Evolutionary conservation across 2,329 filamentous ascomycete species (phyloP).

Genomic region (Periconia macrospinosa): DNA sequence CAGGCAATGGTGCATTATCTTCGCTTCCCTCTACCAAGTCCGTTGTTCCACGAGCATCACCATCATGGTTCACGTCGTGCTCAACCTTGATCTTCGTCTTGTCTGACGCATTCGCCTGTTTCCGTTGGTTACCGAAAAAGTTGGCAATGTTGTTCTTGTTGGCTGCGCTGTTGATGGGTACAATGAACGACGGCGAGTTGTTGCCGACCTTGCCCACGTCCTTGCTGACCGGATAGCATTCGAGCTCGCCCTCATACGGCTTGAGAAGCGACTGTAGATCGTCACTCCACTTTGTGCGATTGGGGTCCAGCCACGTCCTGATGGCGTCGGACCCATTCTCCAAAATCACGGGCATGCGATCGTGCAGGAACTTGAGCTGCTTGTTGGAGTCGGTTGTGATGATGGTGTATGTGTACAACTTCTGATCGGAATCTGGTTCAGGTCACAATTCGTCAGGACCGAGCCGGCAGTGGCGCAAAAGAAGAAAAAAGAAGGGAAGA

Average conservation of each 20-base stretch:
- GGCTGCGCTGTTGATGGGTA: constrained; percentile 80
- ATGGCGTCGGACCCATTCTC: constrained; percentile 73
- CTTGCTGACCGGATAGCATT: constrained; percentile 82
- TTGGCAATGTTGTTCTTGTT: constrained; percentile 95
- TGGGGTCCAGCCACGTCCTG: constrained; percentile 77
- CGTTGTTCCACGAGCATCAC: constrained; percentile 42
- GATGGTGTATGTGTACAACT: constrained; percentile 86
- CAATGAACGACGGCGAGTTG: constrained; percentile 78
- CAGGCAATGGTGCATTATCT: constrained; percentile 56
- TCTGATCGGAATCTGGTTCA: constrained; percentile 61
- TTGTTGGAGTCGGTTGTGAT: constrained; percentile 88
- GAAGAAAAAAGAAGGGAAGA: constrained; percentile 10
- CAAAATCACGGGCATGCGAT: constrained; percentile 93
- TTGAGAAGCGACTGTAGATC: constrained; percentile 79
- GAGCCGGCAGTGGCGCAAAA: background rate
- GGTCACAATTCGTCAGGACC: constrained; percentile 23
- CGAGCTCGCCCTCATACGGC: constrained; percentile 77
- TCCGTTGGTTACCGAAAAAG: constrained; percentile 72
- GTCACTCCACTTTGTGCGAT: constrained; percentile 69
- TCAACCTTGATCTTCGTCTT: constrained; percentile 37
- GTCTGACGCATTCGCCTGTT: constrained; percentile 19
- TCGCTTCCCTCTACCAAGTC: constrained; percentile 50
- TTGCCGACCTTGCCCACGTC: constrained; percentile 95
- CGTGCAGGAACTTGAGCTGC: constrained; percentile 83
- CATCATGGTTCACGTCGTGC: constrained; percentile 35